Evolutionary conservation across 768 basidiomycete genomes (phyloP), one percentile per base, ranked within the genome.

Genomic region (Cystofilobasidium macerans): DNA sequence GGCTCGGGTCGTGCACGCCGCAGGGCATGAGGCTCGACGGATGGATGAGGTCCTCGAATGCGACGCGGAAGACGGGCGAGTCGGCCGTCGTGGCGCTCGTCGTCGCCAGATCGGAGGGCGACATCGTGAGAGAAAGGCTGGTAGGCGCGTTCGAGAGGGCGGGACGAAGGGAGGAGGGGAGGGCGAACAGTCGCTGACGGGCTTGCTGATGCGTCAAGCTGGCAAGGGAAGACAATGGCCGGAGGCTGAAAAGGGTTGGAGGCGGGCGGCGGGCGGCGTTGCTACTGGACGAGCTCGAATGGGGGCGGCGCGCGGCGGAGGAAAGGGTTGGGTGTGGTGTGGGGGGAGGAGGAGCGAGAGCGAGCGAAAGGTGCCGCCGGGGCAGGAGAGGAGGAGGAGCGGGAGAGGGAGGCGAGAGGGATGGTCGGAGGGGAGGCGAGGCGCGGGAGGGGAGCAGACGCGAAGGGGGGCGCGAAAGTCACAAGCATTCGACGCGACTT

Each of bases 21-120:
- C 82, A 78, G 68, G 86, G 86, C 59, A 91, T 74, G 72, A 95
- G 88, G 35, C 90, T 94, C 57, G 86, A 85, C 51, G 88, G 88
- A 69, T 79, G 77, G 30, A 66, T 66, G 33, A 47, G 48, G 24
- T 61, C 43, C 53, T 54, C 38, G 30, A 66, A 66, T 9, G 65
- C 57, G 6, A 66, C 48, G 24, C 28, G 36, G 32, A 42, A 47
- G 7, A 33, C 45, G 22, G 38, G 26, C 36, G 51, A 54, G 51
- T 28, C 51, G 28, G 18, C 18, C 51, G 51, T 30, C 28, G 51
- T 45, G 12, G 42, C 24, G 40, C 30, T 47, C 40, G 51, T 26
- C 18, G n/a, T 38, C 40, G 20, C 38, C 18, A 28, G 57, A 7
- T 14, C 22, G 45, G 40, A 35, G 58, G 58, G 40, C 18, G 28